Base-by-base conservation (phyloP, 306 rosid genomes). In the Heteromeles arbutifolia region DNA sequence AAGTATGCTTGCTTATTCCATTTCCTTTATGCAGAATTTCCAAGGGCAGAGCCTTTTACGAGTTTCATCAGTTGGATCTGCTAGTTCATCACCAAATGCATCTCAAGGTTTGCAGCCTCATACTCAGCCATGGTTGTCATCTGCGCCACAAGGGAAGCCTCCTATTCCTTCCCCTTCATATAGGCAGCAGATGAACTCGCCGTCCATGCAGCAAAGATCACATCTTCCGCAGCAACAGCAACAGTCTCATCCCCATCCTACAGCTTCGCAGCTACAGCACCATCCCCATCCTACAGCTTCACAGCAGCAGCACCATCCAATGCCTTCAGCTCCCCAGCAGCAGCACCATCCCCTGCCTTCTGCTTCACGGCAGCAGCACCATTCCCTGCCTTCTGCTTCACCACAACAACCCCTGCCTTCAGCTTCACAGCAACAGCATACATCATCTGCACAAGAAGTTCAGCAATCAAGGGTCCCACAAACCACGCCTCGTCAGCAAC, bases 41-140 rank as follows among this genome's bases (percentile, higher is more conserved):
- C 97, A 95, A 83, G 97, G 97, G 70, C 96, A 88, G 69, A 85
- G 89, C 76, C 83, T 89, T 73, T 71, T 85, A 78, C 90, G 99
- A 87, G 77, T 83, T 59, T 80, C 92, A 56, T 76, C 97, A 45
- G 79, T 82, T 65, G 97, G 88, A 84, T 72, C 97, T 58, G 78
- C 96, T 54, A 86, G 84, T 43, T 75, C 89, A 4, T 86, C 88
- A 80, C 88, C 90, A 43, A 90, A 77, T 79, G 78, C 86, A 39
- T 78, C 99, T 44, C 97, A 88, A 77, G 73, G 79, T 77, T 66
- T 86, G 83, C 95, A 88, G 81, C 78, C 89, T 69, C 79, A 83
- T 76, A 95, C 86, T 80, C 97, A 95, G 84, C 97, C 97, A 24
- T 95, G 97, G 99, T 73, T 92, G 84, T 83, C 96, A 57, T 85